Evolutionary conservation across 1,139 yeast genomes (phyloP), one percentile per base, ranked within the genome.

Genomic region (Meyerozyma smithsonii): DNA sequence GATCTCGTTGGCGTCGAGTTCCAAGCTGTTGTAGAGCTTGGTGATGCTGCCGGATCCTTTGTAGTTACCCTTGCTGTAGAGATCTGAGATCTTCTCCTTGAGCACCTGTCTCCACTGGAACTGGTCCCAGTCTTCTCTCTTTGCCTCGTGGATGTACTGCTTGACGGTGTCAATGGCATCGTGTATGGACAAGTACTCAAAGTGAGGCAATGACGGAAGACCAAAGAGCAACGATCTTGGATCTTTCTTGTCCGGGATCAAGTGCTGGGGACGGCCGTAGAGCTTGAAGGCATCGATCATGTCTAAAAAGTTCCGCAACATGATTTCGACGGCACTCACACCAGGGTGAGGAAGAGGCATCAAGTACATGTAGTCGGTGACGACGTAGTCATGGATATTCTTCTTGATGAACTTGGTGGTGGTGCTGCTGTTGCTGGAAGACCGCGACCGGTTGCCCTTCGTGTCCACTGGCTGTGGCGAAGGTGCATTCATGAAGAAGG

Each of bases 341-440:
- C 80, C 79, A 0, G 81, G 78, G 51, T 77, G 83, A 7, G 72
- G 46, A 24, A 65, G 66, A 2, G 83, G 82, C 66, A 77, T 74
- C 44, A 77, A 61, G 54, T 62, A 77, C 48, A 64, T 61, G 56
- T 52, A 74, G 51, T 58, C 58, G 40, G 67, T 64, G 37, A 49
- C 59, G 23, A 55, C 71, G 50, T 59, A 74, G 40, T 56, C 54
- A 43, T 50, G 52, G 34, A 42, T 41, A 41, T 30, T 14, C 46
- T 61, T 60, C 18, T 56, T 54, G 42, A 45, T 46, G 11, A 43
- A 41, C 23, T 40, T 39, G 32, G 34, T 18, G 21, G 45, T 23
- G 19, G 26, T 38, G 21, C 36, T 33, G 19, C 36, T 28, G 20
- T 28, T 24, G 4, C 11, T n/a, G 16, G 37, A 30, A 7, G 46